These are phyloP conservation scores for Plantago lanceolata DNA, from an alignment of 305 asterid species.

Conservation along the genomic window DNA sequence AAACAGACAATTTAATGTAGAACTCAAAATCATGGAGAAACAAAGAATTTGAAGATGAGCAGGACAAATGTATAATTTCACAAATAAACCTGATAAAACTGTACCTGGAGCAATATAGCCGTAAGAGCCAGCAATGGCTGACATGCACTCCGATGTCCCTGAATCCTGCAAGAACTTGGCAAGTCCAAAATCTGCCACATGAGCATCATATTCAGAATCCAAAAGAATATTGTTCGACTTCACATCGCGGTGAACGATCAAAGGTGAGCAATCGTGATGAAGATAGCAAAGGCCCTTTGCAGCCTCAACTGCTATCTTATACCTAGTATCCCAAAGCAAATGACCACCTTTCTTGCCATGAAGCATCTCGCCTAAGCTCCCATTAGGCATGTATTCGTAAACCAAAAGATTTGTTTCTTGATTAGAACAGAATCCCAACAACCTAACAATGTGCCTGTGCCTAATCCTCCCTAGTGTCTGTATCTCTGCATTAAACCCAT, in stretches of 20 bases:
- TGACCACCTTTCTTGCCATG: conserved; percentile 95
- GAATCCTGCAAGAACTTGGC: conserved; percentile 93
- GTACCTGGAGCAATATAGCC: conserved; percentile 95
- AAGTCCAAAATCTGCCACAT: conserved; percentile 92
- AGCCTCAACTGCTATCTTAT: conserved; percentile 75
- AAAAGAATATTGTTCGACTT: conserved; percentile 81
- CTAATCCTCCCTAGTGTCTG: conserved; percentile 89
- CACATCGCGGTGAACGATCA: conserved; percentile 87
- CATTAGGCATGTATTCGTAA: conserved; percentile 88
- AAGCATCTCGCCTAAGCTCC: conserved; percentile 83
- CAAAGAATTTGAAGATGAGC: conserved; percentile 16
- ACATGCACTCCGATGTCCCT: conserved; percentile 89
- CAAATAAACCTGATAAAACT: background rate
- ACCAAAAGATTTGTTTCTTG: conserved; percentile 83
- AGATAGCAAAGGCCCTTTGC: conserved; percentile 96
- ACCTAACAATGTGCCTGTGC: conserved; percentile 79
- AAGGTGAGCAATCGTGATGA: conserved; percentile 89
- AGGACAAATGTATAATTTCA: background rate
- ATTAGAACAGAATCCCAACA: conserved; percentile 81
- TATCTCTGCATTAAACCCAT: conserved; percentile 90
- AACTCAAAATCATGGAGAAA: conserved; percentile 19
- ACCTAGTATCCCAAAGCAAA: conserved; percentile 80
- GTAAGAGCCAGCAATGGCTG: conserved; percentile 94
- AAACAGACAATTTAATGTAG: no score
- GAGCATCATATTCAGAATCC: conserved; percentile 83